Evolutionary conservation across 1,139 yeast genomes (phyloP).

Genomic region (Saccharomyces hybrid): DNA sequence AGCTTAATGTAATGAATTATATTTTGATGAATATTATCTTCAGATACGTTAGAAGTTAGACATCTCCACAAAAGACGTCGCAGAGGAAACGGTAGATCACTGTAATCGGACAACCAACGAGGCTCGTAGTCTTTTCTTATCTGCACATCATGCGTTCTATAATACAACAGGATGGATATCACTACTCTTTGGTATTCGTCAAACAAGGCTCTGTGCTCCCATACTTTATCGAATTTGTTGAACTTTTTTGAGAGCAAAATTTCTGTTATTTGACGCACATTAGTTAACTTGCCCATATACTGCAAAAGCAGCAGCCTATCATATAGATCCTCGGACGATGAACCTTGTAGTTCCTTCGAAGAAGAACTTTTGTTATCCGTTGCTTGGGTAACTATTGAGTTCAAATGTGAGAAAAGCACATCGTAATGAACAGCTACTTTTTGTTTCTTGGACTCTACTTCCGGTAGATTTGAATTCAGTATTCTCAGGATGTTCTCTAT

Average conservation of each 20-base stretch:
- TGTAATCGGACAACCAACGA: slow-evolving; percentile 19
- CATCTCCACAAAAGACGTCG: slow-evolving; percentile 28
- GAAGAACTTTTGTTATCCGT: slow-evolving; percentile 4
- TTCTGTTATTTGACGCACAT: slow-evolving; percentile 11
- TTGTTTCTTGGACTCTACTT: slow-evolving; percentile 16
- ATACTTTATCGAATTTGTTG: slow-evolving; percentile 14
- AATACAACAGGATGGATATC: slow-evolving; percentile 21
- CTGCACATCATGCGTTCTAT: slow-evolving; percentile 13
- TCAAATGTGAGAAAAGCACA: slow-evolving; percentile 22
- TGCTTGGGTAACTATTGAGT: slow-evolving; percentile 19
- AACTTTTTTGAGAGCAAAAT: slow-evolving; percentile 17
- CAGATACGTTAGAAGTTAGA: neutral
- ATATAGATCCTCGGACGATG: slow-evolving; percentile 14
- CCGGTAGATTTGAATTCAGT: slow-evolving; percentile 26
- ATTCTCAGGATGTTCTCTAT: slow-evolving; percentile 24
- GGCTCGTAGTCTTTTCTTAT: slow-evolving; percentile 11
- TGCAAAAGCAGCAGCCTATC: slow-evolving; percentile 20
- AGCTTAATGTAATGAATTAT: neutral
- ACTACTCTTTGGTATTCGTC: slow-evolving; percentile 12
- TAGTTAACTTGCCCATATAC: slow-evolving; percentile 10
- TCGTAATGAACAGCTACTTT: slow-evolving; percentile 27
- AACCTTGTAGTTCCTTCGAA: neutral
- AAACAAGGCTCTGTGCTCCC: slow-evolving; percentile 16
- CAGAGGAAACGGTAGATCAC: slow-evolving; percentile 15
- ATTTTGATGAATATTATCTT: neutral